Base-by-base conservation (phyloP, 2,329 filamentous ascomycete genomes). In the Juglanconis oblonga region DNA sequence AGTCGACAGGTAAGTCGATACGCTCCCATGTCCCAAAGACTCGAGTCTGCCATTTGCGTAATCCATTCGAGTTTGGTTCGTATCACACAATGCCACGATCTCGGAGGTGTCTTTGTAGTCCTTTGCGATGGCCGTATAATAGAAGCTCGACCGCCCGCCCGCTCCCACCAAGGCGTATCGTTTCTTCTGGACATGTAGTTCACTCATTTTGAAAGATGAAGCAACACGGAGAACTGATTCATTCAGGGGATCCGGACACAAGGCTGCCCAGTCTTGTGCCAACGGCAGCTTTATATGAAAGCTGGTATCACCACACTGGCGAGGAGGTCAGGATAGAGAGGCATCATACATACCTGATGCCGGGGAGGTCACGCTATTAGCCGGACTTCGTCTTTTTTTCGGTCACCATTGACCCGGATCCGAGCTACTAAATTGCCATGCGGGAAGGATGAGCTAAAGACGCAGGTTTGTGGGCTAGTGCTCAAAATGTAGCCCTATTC, bases 61-160 rank as follows among this genome's bases (percentile, higher is more conserved):
- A 65, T 81, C 71, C 75, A 87, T 79, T 4, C 84, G 82, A 0
- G 83, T 86, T 64, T 83, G 78, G 68, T 87, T 87, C 4, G 80
- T 84, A 66, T 87, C 84, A 70, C 83, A 86, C 57, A 87, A 72
- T 1, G 75, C 83, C 14, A 86, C 83, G 24, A 87, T 75, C 38
- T 73, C 67, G 0, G 82, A 81, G 0, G 80, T 84, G 9, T 71
- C 66, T 52, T 70, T 70, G 71, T 83, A 86, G 62, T 82, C 79
- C 35, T 72, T 74, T 9, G 79, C 80, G 59, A 87, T 85, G 49
- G 82, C 81, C 1, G 78, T 79, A 73, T 86, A 87, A 72, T 83
- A 87, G 76, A 87, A 85, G 57, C 77, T 78, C n/a, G 83, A 80
- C 13, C 84, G 80, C 14, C 82, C 82, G 17, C 84, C 84, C 1